Evolutionary conservation across 495 filamentous ascomycete genomes (phyloP), one percentile per base, ranked within the genome.

Genomic region (Penicillium taxi): DNA sequence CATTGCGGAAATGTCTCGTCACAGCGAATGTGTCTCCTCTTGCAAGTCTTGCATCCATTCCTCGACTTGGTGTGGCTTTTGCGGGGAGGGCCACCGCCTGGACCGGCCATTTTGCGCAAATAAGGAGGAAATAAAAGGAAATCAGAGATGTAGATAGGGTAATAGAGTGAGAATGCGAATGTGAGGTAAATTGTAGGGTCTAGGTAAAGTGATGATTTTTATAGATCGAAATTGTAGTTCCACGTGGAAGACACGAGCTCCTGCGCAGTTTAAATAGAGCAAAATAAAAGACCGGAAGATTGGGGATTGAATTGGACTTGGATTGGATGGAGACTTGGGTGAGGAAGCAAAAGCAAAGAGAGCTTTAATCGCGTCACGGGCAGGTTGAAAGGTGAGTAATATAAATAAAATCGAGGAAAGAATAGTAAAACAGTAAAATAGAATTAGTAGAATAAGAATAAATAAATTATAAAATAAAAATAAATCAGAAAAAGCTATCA

Each of bases 1-100:
- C 91, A 98, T 78, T 98, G 91, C 15, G 93, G 91, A 50, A 90
- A 94, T 41, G 74, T 94, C 62, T 98, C 93, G 60, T 98, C 91
- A 65, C 91, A 98, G 41, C 91, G 79, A 57, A 98, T 96, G 64
- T 98, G 91, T 53, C 91, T 79, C 61, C 82, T 78, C 73, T 98
- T 98, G 75, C 91, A 98, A 21, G 86, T 95, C 50, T 86, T 88
- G 66, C 91, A 98, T 32, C 91, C 91, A 64, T 94, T 96, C 40
- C 91, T 78, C 32, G 90, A 96, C 66, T 98, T 98, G 46, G 93
- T 98, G 69, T 98, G 91, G 66, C 90, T 87, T 56, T 71, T 75
- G 44, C 71, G 69, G 37, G 71, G 69, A 37, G 70, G 69, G 40
- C 70, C 71, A 50, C 67, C 69, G 42, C 69, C 67, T 34, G 69